phyloP scores from a whole-genome alignment of 1,139 yeast species.

The Taphrina wiesneri region DNA sequence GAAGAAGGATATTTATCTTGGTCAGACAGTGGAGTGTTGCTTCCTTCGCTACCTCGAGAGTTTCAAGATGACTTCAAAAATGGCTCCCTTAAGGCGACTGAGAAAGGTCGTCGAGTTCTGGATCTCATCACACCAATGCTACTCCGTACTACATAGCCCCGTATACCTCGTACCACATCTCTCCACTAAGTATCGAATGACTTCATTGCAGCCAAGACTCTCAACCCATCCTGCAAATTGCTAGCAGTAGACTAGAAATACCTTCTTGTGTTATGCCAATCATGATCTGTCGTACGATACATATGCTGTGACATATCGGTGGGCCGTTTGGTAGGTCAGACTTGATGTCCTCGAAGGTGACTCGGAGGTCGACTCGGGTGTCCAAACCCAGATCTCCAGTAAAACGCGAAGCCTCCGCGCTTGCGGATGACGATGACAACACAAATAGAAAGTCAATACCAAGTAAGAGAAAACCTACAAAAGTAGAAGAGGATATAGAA shows the following conservation, averaged over 20 bases:
- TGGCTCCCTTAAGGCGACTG: slow-evolving; percentile 9
- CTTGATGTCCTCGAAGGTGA: background rate
- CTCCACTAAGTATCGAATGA: background rate
- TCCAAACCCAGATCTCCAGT: background rate
- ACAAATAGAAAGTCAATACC: background rate
- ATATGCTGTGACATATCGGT: background rate
- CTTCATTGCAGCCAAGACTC: background rate
- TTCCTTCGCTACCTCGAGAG: background rate
- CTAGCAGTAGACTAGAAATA: background rate
- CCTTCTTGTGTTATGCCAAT: background rate
- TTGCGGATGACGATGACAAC: background rate
- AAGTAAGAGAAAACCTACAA: background rate
- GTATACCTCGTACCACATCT: background rate
- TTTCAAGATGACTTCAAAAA: background rate
- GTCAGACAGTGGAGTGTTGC: background rate
- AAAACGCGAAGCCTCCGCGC: background rate
- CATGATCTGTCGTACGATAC: background rate
- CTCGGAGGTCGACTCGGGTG: background rate
- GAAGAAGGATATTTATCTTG: slow-evolving; percentile 6
- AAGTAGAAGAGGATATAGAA: slow-evolving; percentile 5
- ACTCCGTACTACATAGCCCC: background rate
- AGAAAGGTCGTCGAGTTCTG: slow-evolving; percentile 14
- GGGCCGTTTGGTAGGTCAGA: no score
- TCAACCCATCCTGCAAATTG: background rate
- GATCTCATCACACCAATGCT: slow-evolving; percentile 14